Evolutionary conservation across 2,329 filamentous ascomycete species (phyloP), one percentile per base, ranked within the genome.

Genomic region (Penicillium nordicum): DNA sequence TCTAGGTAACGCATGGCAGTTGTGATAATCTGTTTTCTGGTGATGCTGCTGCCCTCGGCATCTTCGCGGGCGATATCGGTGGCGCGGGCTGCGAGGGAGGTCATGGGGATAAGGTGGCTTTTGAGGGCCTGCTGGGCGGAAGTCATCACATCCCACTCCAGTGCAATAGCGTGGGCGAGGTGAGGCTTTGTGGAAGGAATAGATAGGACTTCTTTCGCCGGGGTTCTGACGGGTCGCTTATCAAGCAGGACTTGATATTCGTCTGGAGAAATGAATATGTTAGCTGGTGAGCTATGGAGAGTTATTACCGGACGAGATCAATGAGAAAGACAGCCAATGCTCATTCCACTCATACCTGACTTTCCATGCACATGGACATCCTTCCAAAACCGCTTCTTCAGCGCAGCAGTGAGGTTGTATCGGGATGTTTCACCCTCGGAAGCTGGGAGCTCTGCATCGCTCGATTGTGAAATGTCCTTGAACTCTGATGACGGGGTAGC

Each of bases 121-220:
- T 88, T 90, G 38, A 92, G 83, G 0, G 92, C 90, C 75, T 97
- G 90, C 70, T 92, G 88, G 3, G 89, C 86, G 14, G 89, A 89
- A 25, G 87, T 82, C 58, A 99, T 82, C 47, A 88, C 80, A 72
- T 97, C 92, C 94, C 94, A 99, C 79, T 99, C 94, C 43, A 95
- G 78, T 3, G 93, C 94, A 60, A 99, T 86, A 55, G 90, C 90
- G 43, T 87, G 82, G 25, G 93, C 93, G 38, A 97, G 87, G 67
- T 91, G 84, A 32, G 86, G 86, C 77, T 97, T 97, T 55, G 82
- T 83, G 1, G 78, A 67, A 0, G 94, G 92, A 29, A 97, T 68
- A 1, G 82, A 84, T 65, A 99, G 79, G 61, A 90, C 79, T 70
- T 92, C 91, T 51, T 86, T 86, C 8, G 79, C 63, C 0, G 88